Evolutionary conservation across 1,284 basidiomycete species (phyloP).

Genomic region (Sphagnurus paluster): DNA sequence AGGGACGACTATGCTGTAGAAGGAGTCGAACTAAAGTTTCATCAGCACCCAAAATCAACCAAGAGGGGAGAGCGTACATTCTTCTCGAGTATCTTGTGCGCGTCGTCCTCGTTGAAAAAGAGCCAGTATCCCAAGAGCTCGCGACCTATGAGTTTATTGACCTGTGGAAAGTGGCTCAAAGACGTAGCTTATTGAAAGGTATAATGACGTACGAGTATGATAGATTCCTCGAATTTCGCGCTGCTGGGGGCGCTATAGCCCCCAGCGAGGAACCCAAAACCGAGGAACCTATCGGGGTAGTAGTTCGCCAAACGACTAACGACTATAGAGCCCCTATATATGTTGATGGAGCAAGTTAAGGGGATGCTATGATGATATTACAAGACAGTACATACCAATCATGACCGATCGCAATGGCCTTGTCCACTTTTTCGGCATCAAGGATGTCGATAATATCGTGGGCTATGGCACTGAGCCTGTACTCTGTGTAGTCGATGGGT

Average conservation of each 20-base stretch:
- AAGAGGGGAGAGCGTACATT: slow-evolving; percentile 21
- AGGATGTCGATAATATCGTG: slow-evolving; percentile 48
- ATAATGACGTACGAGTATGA: background rate
- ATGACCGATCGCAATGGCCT: slow-evolving; percentile 44
- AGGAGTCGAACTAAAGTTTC: slow-evolving; percentile 26
- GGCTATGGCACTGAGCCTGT: slow-evolving; percentile 36
- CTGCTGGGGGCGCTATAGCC: slow-evolving; percentile 33
- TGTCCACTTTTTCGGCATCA: slow-evolving; percentile 36
- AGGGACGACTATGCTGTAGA: slow-evolving; percentile 21
- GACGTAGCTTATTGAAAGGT: background rate
- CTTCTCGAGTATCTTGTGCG: slow-evolving; percentile 25
- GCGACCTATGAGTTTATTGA: slow-evolving; percentile 25
- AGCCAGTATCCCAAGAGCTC: slow-evolving; percentile 30
- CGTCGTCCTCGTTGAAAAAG: slow-evolving; percentile 23
- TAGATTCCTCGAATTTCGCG: slow-evolving; percentile 8
- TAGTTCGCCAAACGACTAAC: slow-evolving; percentile 36
- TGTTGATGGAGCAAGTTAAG: background rate
- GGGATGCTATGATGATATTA: background rate
- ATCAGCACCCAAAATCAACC: background rate
- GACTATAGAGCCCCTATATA: slow-evolving; percentile 37
- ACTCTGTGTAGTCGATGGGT: slow-evolving; percentile 38
- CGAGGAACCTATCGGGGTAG: slow-evolving; percentile 39
- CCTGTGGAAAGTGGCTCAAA: background rate
- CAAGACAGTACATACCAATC: slow-evolving; percentile 40
- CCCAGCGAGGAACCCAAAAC: slow-evolving; percentile 40